Conservation (phyloP, 306 rosid genomes). For the Ochetophila trinervis region DNA sequence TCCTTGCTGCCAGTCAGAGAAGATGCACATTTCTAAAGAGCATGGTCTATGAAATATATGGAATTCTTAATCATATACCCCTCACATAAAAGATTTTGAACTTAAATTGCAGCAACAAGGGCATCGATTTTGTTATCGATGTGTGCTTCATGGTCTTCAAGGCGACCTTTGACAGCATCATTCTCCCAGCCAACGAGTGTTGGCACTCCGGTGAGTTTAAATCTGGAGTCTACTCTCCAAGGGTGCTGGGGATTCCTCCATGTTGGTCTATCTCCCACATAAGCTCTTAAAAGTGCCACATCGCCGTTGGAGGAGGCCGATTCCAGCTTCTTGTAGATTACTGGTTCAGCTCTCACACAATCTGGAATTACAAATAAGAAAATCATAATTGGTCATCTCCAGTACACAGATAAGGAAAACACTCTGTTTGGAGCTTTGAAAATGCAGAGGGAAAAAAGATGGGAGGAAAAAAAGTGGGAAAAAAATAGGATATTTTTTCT, state of each 20-base stretch:
- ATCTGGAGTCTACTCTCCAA: constrained; percentile 72
- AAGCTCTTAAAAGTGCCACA: constrained; percentile 66
- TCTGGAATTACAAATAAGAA: constrained; percentile 35
- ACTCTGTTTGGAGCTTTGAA: too few relatives aligned
- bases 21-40: too few relatives aligned
- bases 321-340: constrained; percentile 72
- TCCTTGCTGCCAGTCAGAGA: too few relatives aligned
- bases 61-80: too few relatives aligned
- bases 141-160: constrained; percentile 85
- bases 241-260: constrained; percentile 84
- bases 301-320: constrained; percentile 46
- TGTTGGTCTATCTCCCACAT: constrained; percentile 83
- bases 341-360: constrained; percentile 92
- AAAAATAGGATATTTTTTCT: too few relatives aligned
- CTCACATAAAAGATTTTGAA: neutral
- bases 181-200: constrained; percentile 75
- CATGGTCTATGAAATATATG: too few relatives aligned
- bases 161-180: constrained; percentile 57
- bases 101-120: constrained; percentile 51
- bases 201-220: constrained; percentile 80
- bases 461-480: too few relatives aligned
- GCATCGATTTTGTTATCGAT: constrained; percentile 63
- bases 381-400: neutral
- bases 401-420: too few relatives aligned
- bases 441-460: too few relatives aligned